Evolutionary conservation across 2,329 filamentous ascomycete species (phyloP).

Genomic region (Celoporthe dispersa): DNA sequence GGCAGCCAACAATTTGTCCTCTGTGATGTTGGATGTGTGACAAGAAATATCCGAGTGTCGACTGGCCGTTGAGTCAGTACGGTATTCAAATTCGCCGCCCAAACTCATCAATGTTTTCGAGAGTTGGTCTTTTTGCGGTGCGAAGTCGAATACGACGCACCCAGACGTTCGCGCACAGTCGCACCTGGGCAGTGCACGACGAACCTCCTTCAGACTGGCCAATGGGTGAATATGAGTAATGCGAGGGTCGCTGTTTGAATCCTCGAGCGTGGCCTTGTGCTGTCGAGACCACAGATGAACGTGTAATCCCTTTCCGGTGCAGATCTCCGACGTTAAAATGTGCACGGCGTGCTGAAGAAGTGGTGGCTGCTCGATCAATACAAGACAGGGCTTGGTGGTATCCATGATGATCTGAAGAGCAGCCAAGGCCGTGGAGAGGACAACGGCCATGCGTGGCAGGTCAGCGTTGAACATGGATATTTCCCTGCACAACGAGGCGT

Average conservation of each 20-base stretch:
- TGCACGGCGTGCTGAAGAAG: neutral
- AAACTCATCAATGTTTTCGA: slow-evolving; percentile 33
- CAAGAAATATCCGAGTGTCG: neutral
- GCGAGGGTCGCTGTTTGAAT: neutral
- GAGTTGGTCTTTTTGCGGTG: slow-evolving; percentile 35
- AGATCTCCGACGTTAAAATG: neutral
- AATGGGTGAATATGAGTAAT: slow-evolving; percentile 20
- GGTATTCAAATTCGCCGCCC: slow-evolving; percentile 37
- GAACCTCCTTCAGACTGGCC: slow-evolving; percentile 34
- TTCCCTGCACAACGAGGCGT: neutral
- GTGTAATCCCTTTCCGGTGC: slow-evolving; percentile 16
- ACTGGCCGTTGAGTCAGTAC: neutral
- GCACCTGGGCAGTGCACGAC: slow-evolving; percentile 33
- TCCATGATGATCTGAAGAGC: neutral
- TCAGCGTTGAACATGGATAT: neutral
- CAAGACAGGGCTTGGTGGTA: neutral
- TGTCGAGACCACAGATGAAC: slow-evolving; percentile 35
- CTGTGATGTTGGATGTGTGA: neutral
- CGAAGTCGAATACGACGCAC: slow-evolving; percentile 40
- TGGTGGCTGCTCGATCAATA: slow-evolving; percentile 40
- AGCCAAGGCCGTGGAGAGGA: slow-evolving; percentile 1
- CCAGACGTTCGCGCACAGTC: slow-evolving; percentile 21
- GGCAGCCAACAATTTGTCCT: neutral
- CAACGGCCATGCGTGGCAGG: neutral
- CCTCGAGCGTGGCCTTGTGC: slow-evolving; percentile 11